Evolutionary conservation across 2,329 filamentous ascomycete species (phyloP).

Genomic region (Fonsecaea multimorphosa): DNA sequence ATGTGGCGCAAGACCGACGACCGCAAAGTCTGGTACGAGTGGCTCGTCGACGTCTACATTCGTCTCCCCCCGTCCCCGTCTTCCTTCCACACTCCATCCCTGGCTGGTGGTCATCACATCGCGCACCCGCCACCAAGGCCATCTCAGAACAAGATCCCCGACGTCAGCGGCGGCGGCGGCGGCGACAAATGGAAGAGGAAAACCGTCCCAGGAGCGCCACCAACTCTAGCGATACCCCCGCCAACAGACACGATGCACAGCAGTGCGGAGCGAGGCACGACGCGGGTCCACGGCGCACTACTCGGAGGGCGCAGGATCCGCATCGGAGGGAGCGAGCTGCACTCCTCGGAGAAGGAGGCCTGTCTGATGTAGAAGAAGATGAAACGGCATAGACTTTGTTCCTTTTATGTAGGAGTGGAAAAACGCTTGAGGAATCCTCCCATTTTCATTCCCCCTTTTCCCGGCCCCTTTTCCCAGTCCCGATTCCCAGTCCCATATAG

Average conservation of each 20-base stretch:
- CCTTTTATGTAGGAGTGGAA: too few species aligned
- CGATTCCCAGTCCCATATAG: too few species aligned
- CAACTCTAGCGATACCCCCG: background rate
- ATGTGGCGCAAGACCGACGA: constrained; percentile 98
- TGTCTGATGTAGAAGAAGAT: constrained; percentile 52
- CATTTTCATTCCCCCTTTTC: too few species aligned
- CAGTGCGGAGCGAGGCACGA: background rate
- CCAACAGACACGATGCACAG: background rate
- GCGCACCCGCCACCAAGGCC: too few species aligned
- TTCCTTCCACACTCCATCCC: too few species aligned
- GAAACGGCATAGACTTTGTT: too few species aligned
- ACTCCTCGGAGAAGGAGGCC: constrained; percentile 57
- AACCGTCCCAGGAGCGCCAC: background rate
- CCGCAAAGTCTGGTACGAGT: constrained; percentile 97
- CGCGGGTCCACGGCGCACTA: constrained; percentile 30
- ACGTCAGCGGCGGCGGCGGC: constrained; percentile 27
- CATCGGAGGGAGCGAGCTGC: constrained; percentile 54
- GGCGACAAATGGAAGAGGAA: constrained; percentile 31
- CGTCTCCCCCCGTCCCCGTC: constrained; percentile 15
- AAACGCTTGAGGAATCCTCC: too few species aligned
- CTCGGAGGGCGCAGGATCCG: constrained; percentile 35
- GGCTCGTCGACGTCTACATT: constrained; percentile 80
- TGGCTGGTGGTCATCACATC: too few species aligned
- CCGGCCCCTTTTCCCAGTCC: background rate
- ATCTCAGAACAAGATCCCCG: background rate